Evolutionary conservation across 345 rosid species (phyloP).

Genomic region (Citrus maxima): DNA sequence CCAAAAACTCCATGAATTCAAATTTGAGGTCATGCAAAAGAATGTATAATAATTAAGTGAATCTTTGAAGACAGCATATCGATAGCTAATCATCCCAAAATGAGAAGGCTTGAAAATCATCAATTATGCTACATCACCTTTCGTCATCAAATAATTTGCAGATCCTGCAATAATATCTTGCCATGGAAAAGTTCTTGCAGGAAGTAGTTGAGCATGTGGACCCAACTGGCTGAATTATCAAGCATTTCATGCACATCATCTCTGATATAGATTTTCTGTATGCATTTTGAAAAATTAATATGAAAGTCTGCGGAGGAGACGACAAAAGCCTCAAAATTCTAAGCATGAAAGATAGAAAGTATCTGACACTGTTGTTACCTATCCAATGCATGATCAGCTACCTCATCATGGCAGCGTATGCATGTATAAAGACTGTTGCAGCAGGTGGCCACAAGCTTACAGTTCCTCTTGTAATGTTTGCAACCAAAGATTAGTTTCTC

Average conservation of each 20-base stretch:
- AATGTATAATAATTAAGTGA: neutral
- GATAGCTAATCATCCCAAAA: neutral
- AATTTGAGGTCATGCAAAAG: neutral
- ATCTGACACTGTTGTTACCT: conserved; percentile 40
- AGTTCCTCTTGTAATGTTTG: conserved; percentile 76
- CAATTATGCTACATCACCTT: conserved; percentile 41
- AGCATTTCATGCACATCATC: conserved; percentile 94
- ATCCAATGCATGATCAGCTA: conserved; percentile 59
- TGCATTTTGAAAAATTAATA: conserved; percentile 2
- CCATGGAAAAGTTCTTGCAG: conserved; percentile 62
- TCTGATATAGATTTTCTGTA: conserved; percentile 55
- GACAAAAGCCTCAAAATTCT: neutral
- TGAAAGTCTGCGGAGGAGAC: conserved; percentile 3
- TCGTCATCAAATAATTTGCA: conserved; percentile 74
- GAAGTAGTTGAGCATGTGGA: conserved; percentile 49
- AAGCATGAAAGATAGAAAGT: neutral
- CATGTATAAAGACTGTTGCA: conserved; percentile 68
- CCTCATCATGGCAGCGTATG: conserved; percentile 84
- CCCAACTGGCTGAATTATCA: conserved; percentile 60
- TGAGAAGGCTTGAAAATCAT: neutral
- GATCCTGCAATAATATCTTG: conserved; percentile 72
- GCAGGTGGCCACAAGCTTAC: conserved; percentile 69
- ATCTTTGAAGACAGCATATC: neutral
- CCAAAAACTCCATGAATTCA: conserved; percentile 4
- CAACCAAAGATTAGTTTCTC: conserved; percentile 46